Percentiles rank a stretch among this genome's conserved stretches.
These are phyloP conservation scores for Plasmopara halstedii DNA, from an alignment of 352 stramenopile genomes.

Conservation along the genomic window DNA sequence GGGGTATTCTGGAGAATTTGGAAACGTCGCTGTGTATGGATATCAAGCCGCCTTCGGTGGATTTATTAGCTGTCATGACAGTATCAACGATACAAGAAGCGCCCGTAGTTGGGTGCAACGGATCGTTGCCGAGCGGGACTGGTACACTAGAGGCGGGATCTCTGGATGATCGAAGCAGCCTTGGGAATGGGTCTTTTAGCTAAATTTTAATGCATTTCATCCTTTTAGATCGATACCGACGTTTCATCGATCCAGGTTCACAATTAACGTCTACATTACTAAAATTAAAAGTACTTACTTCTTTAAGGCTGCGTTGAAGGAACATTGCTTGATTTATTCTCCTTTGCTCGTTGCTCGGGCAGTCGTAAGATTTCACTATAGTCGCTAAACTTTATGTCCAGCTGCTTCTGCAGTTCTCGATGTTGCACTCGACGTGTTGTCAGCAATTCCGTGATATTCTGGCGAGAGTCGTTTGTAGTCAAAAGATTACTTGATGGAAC, in stretches of 20 bases:
- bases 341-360: neutral
- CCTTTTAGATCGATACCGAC: conserved; percentile 23
- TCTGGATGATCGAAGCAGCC: conserved; percentile 25
- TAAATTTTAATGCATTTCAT: conserved; percentile 8
- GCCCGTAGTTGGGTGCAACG: conserved; percentile 19
- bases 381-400: conserved; percentile 30
- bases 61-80: conserved; percentile 60
- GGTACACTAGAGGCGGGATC: conserved; percentile 14
- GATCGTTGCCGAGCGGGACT: conserved; percentile 30
- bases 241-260: too few relatives aligned
- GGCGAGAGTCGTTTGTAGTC: neutral
- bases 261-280: too few relatives aligned
- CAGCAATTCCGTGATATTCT: conserved; percentile 1
- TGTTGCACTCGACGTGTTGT: conserved; percentile 26
- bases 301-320: too few relatives aligned
- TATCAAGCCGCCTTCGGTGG: conserved; percentile 43
- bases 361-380: conserved; percentile 21
- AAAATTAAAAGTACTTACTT: too few relatives aligned
- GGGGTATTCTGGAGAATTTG: conserved; percentile 28
- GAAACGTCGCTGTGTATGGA: conserved; percentile 44
- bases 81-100: conserved; percentile 25
- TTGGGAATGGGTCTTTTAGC: conserved; percentile 29
- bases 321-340: too few relatives aligned
- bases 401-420: conserved; percentile 22
- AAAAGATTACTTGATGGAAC: neutral